Base-by-base conservation (phyloP, 2,329 filamentous ascomycete genomes). In the Aspergillus chevalieri region DNA sequence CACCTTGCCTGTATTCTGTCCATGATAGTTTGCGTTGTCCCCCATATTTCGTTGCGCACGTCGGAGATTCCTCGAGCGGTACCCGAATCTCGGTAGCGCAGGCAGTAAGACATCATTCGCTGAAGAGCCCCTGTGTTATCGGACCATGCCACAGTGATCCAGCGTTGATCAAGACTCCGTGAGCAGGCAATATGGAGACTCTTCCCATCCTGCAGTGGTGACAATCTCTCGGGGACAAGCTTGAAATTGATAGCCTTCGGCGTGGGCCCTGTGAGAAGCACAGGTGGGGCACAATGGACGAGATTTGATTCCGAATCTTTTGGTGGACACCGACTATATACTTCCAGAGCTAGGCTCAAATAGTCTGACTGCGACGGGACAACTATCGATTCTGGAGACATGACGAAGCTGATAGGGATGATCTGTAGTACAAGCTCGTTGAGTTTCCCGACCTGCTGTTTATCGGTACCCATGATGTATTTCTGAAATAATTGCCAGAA, bases 121-220 rank as follows among this genome's bases (percentile, higher is more conserved):
- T 81, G 77, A 38, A 79, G 73, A 36, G 71, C 73, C 7, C 81
- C 81, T 22, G 70, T 74, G 51, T 72, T 78, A 63, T 84, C 80
- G 1, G 77, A 78, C 81, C 81, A 84, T 1, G 78, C 77, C 3
- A 76, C 80, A 6, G 75, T 79, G 21, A 83, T 58, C 82, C 82
- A 85, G 17, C 74, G 69, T 24, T 76, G 72, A 55, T 83, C 78
- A 7, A 72, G 57, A 53, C 79, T 83, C 33, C 73, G 65, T 3
- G 79, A 78, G 57, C 80, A 82, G 2, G 78, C 81, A 24, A 85
- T 59, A 62, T 85, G 81, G 46, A 84, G 72, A 51, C 77, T 75
- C 24, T 75, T 76, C 3, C 76, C 77, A 59, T 83, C 78, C 49
- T 79, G 74, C 21, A 84, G 62, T 1, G 83, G 73, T 33, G 82